Percentiles rank a stretch among this genome's conserved stretches.
Conservation (phyloP, 1,139 yeast species). For the Geotrichum candidum region DNA sequence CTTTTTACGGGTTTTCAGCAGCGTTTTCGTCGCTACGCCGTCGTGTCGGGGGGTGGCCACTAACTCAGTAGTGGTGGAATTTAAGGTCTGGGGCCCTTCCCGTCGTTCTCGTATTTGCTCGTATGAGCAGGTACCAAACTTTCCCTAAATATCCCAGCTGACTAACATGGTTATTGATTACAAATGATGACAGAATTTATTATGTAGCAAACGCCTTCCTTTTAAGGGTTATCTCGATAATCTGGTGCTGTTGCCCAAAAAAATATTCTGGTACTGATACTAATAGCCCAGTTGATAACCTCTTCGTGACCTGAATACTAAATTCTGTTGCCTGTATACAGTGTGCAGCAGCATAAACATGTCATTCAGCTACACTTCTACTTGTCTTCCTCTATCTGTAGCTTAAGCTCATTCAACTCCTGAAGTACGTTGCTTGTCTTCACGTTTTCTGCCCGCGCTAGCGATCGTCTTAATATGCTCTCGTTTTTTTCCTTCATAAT, state of each 20-base stretch:
- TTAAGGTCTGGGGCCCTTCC: neutral
- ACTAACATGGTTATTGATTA: neutral
- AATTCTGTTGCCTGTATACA: neutral
- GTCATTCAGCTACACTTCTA: neutral
- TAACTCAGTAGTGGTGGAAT: neutral
- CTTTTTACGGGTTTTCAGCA: neutral
- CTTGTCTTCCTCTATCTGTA: neutral
- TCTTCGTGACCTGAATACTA: neutral
- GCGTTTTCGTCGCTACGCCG: neutral
- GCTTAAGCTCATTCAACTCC: neutral
- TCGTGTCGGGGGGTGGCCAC: neutral
- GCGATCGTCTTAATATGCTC: slow-evolving; percentile 23
- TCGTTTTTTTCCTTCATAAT: slow-evolving; percentile 24
- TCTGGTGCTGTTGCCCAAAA: neutral
- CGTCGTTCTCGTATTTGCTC: neutral
- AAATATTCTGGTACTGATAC: neutral
- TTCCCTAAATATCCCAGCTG: neutral
- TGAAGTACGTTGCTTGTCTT: slow-evolving; percentile 7
- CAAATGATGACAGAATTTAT: neutral
- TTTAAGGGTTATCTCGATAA: neutral
- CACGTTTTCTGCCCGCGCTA: slow-evolving; percentile 28
- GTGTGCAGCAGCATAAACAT: neutral
- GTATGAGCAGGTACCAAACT: neutral
- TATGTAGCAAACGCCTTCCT: neutral
- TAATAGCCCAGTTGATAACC: neutral